Base-by-base conservation (phyloP, 495 filamentous ascomycete species). In the Neurospora sp. region DNA sequence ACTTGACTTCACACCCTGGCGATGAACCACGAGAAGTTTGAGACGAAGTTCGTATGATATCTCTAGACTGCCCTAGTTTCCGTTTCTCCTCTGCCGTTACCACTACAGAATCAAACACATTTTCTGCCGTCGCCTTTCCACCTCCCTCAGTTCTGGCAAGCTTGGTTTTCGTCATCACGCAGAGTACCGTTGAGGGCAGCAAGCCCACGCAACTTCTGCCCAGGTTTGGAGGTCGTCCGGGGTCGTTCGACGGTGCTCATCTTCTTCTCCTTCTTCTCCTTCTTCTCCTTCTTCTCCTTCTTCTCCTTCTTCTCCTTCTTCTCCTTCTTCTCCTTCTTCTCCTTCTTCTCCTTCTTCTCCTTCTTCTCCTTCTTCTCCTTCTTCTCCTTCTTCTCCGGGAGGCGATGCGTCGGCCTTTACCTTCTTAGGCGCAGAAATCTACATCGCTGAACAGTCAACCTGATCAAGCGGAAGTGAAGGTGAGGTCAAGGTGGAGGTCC, bases 401-500 rank as follows among this genome's bases (percentile, higher is more conserved):
- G 82, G 78, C 7, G 85, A 80, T 10, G 60, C 66, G 6, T 78
- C 77, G 1, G 75, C 78, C 60, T 74, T 82, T 31, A 84, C 84
- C 37, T 87, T 85, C 14, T 88, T 90, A 10, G 87, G 87, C 77
- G 91, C 90, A 41, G 86, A 85, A 37, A 95, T 87, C 72, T 90
- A 9, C 18, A 4, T n/a, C 2, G 7, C 7, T 44, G 41, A 18
- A n/a, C 18, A n/a, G 7, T 44, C 41, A 9, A 44, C 18, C 18
- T 44, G 41, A 44, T n/a, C 41, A n/a, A 44, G 41, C 16, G 41
- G 18, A 44, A n/a, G 41, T 44, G 41, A 44, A 44, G 16, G 41
- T 44, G 41, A n/a, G 7, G 40, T 41, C 40, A 41, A 41, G 14
- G 40, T 41, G n/a, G n/a, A n/a, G n/a, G n/a, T n/a, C 14, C 0